Conservation (phyloP, 2,329 filamentous ascomycete genomes). For the Colletotrichum chlorophyti region DNA sequence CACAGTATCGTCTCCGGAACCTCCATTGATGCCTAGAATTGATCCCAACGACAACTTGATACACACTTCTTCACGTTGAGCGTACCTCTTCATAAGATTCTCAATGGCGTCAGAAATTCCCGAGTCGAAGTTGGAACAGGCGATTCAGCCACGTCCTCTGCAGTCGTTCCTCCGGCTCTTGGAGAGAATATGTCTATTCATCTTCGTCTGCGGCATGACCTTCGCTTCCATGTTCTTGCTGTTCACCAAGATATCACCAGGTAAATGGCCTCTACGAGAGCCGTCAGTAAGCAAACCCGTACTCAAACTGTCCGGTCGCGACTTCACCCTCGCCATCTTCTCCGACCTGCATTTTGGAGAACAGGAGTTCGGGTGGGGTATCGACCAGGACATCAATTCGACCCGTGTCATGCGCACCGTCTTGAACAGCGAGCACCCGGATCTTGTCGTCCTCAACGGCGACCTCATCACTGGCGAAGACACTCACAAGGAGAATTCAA, state of each 20-base stretch:
- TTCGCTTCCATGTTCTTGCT: slow-evolving; percentile 28
- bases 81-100: too few species aligned
- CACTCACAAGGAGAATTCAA: slow-evolving; percentile 53
- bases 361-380: slow-evolving; percentile 44
- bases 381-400: slow-evolving; percentile 52
- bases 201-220: slow-evolving; percentile 25
- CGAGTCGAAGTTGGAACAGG: slow-evolving; percentile 10
- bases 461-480: slow-evolving; percentile 69
- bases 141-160: slow-evolving; percentile 15
- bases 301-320: slow-evolving; percentile 8
- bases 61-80: not conserved
- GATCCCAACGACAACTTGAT: not conserved
- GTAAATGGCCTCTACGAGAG: slow-evolving; percentile 24
- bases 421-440: slow-evolving; percentile 50
- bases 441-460: slow-evolving; percentile 67
- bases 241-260: slow-evolving; percentile 28
- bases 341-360: slow-evolving; percentile 65
- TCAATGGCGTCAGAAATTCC: too few species aligned
- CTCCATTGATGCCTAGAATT: too few species aligned
- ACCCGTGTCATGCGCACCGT: slow-evolving; percentile 53
- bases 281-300: slow-evolving; percentile 22
- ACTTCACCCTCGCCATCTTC: slow-evolving; percentile 49
- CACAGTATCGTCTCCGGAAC: too few species aligned
- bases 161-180: slow-evolving; percentile 13
- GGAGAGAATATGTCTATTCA: slow-evolving; percentile 21